Base-by-base conservation (phyloP, 2,329 filamentous ascomycete genomes). In the Rutstroemia sp. region DNA sequence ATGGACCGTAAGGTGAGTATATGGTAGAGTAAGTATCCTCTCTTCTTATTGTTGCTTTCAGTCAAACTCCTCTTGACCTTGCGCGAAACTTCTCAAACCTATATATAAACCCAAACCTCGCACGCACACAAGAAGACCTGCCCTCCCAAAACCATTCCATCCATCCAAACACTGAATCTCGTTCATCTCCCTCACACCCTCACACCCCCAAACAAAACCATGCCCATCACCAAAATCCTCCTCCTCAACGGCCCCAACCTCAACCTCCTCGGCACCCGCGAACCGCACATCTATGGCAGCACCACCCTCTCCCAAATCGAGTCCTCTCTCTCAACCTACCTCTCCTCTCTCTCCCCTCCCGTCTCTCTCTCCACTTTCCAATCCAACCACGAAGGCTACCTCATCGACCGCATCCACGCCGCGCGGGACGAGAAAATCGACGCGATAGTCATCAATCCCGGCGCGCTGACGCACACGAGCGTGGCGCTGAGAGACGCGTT, bases 171-270 rank as follows among this genome's bases (percentile, higher is more conserved):
- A 50, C 10, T 19, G 14, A 53, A 48, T 10, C 25, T 23, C 9
- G n/a, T n/a, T n/a, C n/a, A n/a, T n/a, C 18, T 47, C 45, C 18
- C 34, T 9, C 21, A n/a, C n/a, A 14, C 5, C 16, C 23, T 19
- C 7, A 4, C 3, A 6, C 19, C 10, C 5, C 19, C n/a, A 34
- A 23, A 14, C 8, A 41, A 10, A n/a, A 54, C 34, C 34, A 70
- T 71, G 72, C 63, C 71, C 41, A 62, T 71, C 44, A 72, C 71
- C 61, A 71, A 67, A 46, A 83, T 90, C 67, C 83, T 90, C 25
- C 52, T 90, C 62, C 83, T 91, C 74, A 90, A 90, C 71, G 87
- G 88, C n/a, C 87, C 87, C 34, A 92, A 92, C 70, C 84, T 92
- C 65, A 91, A 91, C 73, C 83, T 92, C 50, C 79, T 92, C 30